A percentile compares a stretch with the other conserved stretches of the same genome.
These are phyloP conservation scores for Primulina tabacum DNA, from an alignment of 257 asterid genomes.

Conservation along the genomic window DNA sequence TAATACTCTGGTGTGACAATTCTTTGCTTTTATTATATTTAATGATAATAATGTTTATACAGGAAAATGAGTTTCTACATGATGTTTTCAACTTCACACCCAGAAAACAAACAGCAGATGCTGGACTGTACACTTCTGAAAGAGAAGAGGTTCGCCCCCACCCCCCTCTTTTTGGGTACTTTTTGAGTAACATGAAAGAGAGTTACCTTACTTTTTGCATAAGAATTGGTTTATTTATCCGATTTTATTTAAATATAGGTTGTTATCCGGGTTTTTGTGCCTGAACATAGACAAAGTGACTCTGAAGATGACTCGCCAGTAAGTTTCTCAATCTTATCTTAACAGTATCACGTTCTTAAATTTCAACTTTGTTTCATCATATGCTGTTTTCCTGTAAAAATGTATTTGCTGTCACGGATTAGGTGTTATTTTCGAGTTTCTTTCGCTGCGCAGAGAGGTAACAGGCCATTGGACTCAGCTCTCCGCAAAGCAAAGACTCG, in stretches of 20 bases:
- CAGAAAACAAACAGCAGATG: slow-evolving; percentile 13
- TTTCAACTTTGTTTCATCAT: neutral
- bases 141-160: slow-evolving; percentile 25
- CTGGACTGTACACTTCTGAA: slow-evolving; percentile 24
- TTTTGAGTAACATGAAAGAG: neutral
- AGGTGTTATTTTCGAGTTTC: neutral
- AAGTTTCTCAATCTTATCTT: slow-evolving; percentile 9
- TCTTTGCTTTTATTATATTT: neutral
- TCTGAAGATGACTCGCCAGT: slow-evolving; percentile 23
- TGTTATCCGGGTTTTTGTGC: slow-evolving; percentile 23
- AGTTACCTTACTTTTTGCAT: neutral
- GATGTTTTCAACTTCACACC: slow-evolving; percentile 35
- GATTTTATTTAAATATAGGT: slow-evolving; percentile 18
- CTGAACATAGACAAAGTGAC: slow-evolving; percentile 13
- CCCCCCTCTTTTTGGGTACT: too few relatives aligned
- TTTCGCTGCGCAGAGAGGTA: slow-evolving; percentile 16
- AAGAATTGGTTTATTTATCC: neutral
- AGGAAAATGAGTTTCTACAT: slow-evolving; percentile 32
- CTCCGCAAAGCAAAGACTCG: slow-evolving; percentile 30
- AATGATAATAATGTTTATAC: neutral
- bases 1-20: neutral
- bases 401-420: neutral
- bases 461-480: slow-evolving; percentile 11
- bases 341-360: neutral
- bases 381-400: neutral